phyloP scores from a whole-genome alignment of 306 rosid genomes.

The Hippophae tibetana region DNA sequence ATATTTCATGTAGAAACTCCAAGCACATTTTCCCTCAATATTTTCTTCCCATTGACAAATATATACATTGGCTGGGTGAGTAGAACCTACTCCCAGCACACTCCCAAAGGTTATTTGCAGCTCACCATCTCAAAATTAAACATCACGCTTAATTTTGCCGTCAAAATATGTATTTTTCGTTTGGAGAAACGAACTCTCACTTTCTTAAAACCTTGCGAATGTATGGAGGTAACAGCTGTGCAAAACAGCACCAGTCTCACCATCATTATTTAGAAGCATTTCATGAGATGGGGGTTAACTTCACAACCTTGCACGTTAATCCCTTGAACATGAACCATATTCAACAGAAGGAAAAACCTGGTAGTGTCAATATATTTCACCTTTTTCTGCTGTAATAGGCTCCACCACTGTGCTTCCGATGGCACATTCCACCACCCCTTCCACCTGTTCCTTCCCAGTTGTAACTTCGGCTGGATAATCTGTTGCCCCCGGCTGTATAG shows the following conservation, averaged over 20 bases:
- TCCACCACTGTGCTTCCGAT: conserved; percentile 68
- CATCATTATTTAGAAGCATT: not conserved
- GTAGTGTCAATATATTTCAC: conserved; percentile 18
- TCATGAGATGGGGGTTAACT: not conserved
- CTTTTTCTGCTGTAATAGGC: conserved; percentile 57
- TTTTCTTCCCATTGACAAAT: no score
- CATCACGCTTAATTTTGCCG: no score
- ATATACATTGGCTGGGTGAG: no score
- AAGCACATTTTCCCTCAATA: no score
- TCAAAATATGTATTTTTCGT: no score
- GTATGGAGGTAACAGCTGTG: not conserved
- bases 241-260: conserved; percentile 2
- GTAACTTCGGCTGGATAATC: conserved; percentile 47
- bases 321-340: not conserved
- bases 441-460: conserved; percentile 55
- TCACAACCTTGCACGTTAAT: not conserved
- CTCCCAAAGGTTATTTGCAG: no score
- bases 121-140: no score
- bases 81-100: no score
- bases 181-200: not conserved
- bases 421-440: conserved; percentile 49
- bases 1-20: no score
- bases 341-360: not conserved
- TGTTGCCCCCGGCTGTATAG: conserved; percentile 59
- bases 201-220: conserved; percentile 2